Conservation (phyloP, 1,284 basidiomycete genomes). For the Chalciporus sp. region DNA sequence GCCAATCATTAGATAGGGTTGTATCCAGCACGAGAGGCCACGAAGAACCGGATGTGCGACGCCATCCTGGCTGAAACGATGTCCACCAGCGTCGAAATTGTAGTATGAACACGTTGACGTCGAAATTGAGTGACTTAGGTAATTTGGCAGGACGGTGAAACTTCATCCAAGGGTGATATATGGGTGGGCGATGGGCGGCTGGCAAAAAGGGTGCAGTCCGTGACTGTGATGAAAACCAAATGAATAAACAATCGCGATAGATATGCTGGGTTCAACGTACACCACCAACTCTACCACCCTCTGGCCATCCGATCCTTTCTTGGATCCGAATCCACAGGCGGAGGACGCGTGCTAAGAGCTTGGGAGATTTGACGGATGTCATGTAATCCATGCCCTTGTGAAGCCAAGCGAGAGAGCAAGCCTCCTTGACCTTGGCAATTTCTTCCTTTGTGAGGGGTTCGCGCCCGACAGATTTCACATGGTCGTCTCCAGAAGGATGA, state of each 20-base stretch:
- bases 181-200: neutral
- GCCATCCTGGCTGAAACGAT: too few relatives aligned
- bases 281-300: too few relatives aligned
- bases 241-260: too few relatives aligned
- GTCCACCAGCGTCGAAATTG: neutral
- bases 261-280: too few relatives aligned
- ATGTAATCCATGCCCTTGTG: neutral
- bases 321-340: too few relatives aligned
- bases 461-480: neutral
- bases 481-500: neutral
- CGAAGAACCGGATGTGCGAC: neutral
- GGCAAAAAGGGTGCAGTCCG: neutral
- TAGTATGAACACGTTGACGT: too few relatives aligned
- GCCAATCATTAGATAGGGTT: neutral
- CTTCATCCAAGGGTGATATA: neutral
- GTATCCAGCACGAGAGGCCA: neutral
- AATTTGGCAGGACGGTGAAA: neutral
- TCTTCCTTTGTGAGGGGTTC: neutral
- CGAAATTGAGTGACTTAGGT: neutral
- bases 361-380: neutral
- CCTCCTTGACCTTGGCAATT: neutral
- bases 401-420: neutral
- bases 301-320: too few relatives aligned
- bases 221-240: neutral
- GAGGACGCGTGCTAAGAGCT: too few relatives aligned